phyloP scores from a whole-genome alignment of 2,329 filamentous ascomycete genomes.

The Xylogone sp. region DNA sequence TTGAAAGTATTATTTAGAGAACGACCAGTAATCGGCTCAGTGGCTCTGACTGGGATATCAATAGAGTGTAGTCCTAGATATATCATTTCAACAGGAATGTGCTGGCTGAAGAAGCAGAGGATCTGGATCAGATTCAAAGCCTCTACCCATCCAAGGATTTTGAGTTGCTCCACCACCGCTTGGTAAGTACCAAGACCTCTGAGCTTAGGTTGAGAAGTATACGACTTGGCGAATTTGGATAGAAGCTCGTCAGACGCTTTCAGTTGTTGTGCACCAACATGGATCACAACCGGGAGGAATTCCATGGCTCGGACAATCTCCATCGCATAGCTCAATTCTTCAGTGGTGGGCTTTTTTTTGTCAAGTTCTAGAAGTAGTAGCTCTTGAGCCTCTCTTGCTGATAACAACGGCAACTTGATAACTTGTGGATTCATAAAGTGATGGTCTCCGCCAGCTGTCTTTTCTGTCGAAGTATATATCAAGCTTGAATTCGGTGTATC shows the following conservation, averaged over 20 bases:
- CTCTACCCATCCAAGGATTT: conserved; percentile 41
- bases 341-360: conserved; percentile 49
- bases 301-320: conserved; percentile 62
- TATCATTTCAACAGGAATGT: conserved; percentile 64
- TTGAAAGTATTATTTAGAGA: conserved; percentile 43
- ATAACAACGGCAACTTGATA: conserved; percentile 52
- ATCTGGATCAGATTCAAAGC: conserved; percentile 63
- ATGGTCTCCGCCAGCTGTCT: conserved; percentile 49
- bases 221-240: conserved; percentile 56
- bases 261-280: conserved; percentile 59
- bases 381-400: conserved; percentile 52
- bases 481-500: conserved; percentile 59
- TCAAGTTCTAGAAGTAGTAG: conserved; percentile 61
- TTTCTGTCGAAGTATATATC: conserved; percentile 66
- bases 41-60: conserved; percentile 44
- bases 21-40: conserved; percentile 27
- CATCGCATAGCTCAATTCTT: conserved; percentile 53
- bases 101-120: conserved; percentile 61
- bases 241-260: conserved; percentile 59
- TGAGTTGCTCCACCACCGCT: conserved; percentile 45
- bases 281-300: conserved; percentile 63
- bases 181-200: conserved; percentile 44
- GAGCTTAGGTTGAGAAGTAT: conserved; percentile 51
- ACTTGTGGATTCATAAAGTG: conserved; percentile 55
- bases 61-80: conserved; percentile 46